Evolutionary conservation across 768 basidiomycete species (phyloP).

Genomic region (Mycena olivaceomarginata): DNA sequence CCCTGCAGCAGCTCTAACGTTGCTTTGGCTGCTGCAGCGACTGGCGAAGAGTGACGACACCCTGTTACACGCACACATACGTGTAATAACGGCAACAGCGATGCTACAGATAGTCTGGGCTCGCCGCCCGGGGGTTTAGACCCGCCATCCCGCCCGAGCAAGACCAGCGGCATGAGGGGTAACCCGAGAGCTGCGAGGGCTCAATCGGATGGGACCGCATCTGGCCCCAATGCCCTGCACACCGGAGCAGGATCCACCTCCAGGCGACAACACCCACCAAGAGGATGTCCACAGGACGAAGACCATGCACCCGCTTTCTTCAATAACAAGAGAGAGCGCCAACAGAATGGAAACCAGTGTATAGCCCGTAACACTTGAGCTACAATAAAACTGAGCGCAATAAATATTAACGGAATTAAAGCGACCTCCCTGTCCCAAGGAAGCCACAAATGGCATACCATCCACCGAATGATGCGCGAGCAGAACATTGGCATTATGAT

Average conservation of each 20-base stretch:
- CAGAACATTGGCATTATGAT: no score
- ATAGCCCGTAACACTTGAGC: background rate
- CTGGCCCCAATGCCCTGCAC: background rate
- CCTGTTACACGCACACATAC: background rate
- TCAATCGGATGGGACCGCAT: background rate
- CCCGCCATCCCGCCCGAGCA: background rate
- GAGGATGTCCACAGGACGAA: background rate
- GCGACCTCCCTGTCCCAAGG: no score
- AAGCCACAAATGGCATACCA: no score
- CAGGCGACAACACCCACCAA: background rate
- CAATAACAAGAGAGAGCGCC: background rate
- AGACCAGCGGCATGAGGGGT: background rate
- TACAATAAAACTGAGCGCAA: background rate
- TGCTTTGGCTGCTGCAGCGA: no score
- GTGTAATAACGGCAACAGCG: background rate
- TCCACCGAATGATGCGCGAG: no score
- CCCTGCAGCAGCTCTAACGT: no score
- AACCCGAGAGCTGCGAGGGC: background rate
- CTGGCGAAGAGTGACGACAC: no score
- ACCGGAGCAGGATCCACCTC: background rate
- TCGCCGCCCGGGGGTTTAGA: background rate
- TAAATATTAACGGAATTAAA: no score
- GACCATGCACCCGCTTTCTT: constrained; percentile 1
- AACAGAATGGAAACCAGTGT: background rate
- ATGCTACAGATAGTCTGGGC: background rate